A percentile compares a stretch with the other conserved stretches of the same genome.
Evolutionary conservation across 495 filamentous ascomycete genomes (phyloP).

Genomic region (Sporormia fimetaria): DNA sequence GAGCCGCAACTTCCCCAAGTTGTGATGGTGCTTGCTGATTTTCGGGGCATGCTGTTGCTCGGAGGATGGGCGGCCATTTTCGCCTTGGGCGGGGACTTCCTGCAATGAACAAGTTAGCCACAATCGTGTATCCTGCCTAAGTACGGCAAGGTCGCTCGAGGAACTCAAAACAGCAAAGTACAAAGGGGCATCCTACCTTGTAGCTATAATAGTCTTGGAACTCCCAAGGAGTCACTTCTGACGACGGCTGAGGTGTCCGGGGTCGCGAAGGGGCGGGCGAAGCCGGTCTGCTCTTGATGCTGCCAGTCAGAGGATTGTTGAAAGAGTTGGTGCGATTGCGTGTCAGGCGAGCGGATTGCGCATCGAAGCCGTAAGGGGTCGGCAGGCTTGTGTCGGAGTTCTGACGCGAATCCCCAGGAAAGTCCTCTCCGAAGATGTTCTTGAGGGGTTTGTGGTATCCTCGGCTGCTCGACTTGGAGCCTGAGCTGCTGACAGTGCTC

Average conservation of each 20-base stretch:
- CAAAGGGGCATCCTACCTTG: too few species aligned
- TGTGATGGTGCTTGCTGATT: constrained; percentile 37
- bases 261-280: constrained; percentile 60
- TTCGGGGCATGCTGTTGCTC: constrained; percentile 25
- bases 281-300: constrained; percentile 40
- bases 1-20: constrained; percentile 52
- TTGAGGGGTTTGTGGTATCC: constrained; percentile 64
- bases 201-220: constrained; percentile 94
- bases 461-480: constrained; percentile 70
- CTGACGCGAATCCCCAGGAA: constrained; percentile 42
- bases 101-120: constrained; percentile 8
- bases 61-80: constrained; percentile 14
- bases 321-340: constrained; percentile 70
- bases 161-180: too few species aligned
- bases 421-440: constrained; percentile 83
- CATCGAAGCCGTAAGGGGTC: constrained; percentile 35
- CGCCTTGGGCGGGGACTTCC: constrained; percentile 20
- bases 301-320: constrained; percentile 43
- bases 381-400: constrained; percentile 63
- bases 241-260: constrained; percentile 74
- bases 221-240: constrained; percentile 89
- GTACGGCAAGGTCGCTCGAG: not conserved
- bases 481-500: constrained; percentile 82
- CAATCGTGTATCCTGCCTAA: not conserved
- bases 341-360: constrained; percentile 36